Evolutionary conservation across 164 flowering plant species (phyloP), one percentile per base, ranked within the genome.

Genomic region (Magnolia officinalis): DNA sequence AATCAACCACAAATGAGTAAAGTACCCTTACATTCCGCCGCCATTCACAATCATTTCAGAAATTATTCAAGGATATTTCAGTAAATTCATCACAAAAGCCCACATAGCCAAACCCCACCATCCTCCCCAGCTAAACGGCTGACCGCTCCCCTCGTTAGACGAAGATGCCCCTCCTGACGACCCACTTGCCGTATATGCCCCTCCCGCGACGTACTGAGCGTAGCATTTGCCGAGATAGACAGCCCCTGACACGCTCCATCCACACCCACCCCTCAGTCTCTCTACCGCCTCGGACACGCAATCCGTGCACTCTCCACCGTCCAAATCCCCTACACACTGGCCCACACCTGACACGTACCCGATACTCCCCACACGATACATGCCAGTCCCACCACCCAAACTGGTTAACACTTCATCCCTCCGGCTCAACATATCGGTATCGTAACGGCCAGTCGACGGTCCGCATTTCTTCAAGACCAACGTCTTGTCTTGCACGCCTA

Each of bases 311-410:
- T 88, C 84, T 0, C 80, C 79, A 2, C 24, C 24, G 77, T 90
- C 90, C 89, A 96, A 79, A 63, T 96, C 99, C 63, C 94, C 96
- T 0, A 90, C 89, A 75, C 99, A 96, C 83, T 96, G 98, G 21
- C 90, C 90, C 89, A 96, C 71, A 0, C 96, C 97, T 69, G 85
- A 88, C 10, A 90, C 88, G 18, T 83, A 82, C 11, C 87, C 91
- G 0, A 92, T 75, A 69, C 88, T 90, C 7, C 93, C 94, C 1
- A 85, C 92, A 68, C 98, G 63, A 24, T 76, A 93, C 0, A 70
- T 50, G 55, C 89, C 94, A 55, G 89, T 87, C 0, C 86, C 81
- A 6, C 67, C 70, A 9, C 77, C 51, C 74, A 92, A n/a, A 9
- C 86, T 81, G 0, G 68, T 81, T 75, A 95, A 45, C 68, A 93